phyloP scores from a whole-genome alignment of 2,329 filamentous ascomycete genomes.

The Biscogniauxia mediterranea region DNA sequence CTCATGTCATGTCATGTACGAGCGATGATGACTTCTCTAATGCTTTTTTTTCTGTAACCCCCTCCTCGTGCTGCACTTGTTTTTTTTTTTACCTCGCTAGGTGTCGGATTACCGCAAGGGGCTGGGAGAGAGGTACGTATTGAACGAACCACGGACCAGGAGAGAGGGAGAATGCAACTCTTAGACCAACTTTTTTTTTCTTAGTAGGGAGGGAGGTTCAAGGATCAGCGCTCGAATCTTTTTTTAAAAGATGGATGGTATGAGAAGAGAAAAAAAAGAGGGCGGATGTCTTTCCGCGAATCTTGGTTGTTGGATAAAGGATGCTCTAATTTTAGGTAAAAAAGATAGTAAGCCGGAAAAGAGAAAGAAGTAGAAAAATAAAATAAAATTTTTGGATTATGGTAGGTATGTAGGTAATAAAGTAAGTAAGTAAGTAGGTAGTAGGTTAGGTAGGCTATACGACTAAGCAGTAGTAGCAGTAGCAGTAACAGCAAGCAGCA shows the following conservation, averaged over 20 bases:
- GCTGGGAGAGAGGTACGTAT: slow-evolving; percentile 15
- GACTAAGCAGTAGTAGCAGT: too few species aligned
- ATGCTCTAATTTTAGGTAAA: slow-evolving; percentile 2
- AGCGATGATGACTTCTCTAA: slow-evolving; percentile 9
- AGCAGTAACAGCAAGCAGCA: background rate
- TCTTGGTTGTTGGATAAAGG: background rate
- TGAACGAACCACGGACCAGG: slow-evolving; percentile 14
- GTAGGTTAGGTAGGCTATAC: background rate
- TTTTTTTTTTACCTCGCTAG: slow-evolving; percentile 9
- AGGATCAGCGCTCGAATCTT: background rate
- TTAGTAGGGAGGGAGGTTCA: slow-evolving; percentile 9
- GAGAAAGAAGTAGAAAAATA: background rate
- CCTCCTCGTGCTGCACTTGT: slow-evolving; percentile 10
- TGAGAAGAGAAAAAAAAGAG: background rate
- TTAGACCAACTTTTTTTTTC: slow-evolving; percentile 18
- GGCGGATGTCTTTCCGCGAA: background rate
- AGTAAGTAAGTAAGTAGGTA: background rate
- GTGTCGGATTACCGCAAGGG: slow-evolving; percentile 24
- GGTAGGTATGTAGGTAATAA: too few species aligned
- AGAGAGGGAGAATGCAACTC: slow-evolving; percentile 9
- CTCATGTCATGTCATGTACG: slow-evolving; percentile 17
- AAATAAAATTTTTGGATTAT: too few species aligned
- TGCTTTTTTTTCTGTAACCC: slow-evolving; percentile 9
- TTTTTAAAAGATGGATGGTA: background rate
- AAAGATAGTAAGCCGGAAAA: background rate